Evolutionary conservation across 768 basidiomycete species (phyloP), one percentile per base, ranked within the genome.

Genomic region (Boletus rubescentipes): DNA sequence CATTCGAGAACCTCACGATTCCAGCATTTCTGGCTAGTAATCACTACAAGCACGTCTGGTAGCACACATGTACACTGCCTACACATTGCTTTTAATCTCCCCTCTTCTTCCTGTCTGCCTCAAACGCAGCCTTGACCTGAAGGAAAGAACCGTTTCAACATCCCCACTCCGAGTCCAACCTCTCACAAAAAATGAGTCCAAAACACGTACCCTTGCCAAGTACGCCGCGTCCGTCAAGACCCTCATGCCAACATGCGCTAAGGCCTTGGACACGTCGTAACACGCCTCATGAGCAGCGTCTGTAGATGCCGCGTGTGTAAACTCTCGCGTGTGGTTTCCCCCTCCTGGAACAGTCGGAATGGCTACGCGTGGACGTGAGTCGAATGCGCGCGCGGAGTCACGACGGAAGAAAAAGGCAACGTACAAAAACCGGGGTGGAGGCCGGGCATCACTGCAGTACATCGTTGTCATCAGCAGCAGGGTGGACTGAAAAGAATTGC

Each of bases 301-400:
- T 0, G 81, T 85, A 0, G 79, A 75, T 0, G 87, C 89, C 0
- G 87, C 72, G 15, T 76, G 69, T 6, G 80, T 74, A 63, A 93
- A 92, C 16, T 72, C 82, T 2, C 72, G 71, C 0, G 90, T 91
- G 61, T 93, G 90, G 63, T 91, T 91, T 5, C 88, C 88, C 18
- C 89, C 90, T 58, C 83, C 78, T 0, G 73, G 67, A 29, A 82
- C 73, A 0, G 87, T 89, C 2, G 90, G 91, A 45, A 92, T 89
- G 9, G 86, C 89, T 91, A 18, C 12, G 30, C 18, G 9, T 21
- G 20, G 15, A 4, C 26, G 7, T 40, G 21, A 48, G 26, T 26
- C 6, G 21, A 30, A 34, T 9, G 12, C 9, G 30, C 11, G 21
- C 9, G 14, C 11, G 8, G 39, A n/a, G n/a, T 34, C 23, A n/a